phyloP scores from a whole-genome alignment of 306 rosid genomes.

The Prunus kanzakura region DNA sequence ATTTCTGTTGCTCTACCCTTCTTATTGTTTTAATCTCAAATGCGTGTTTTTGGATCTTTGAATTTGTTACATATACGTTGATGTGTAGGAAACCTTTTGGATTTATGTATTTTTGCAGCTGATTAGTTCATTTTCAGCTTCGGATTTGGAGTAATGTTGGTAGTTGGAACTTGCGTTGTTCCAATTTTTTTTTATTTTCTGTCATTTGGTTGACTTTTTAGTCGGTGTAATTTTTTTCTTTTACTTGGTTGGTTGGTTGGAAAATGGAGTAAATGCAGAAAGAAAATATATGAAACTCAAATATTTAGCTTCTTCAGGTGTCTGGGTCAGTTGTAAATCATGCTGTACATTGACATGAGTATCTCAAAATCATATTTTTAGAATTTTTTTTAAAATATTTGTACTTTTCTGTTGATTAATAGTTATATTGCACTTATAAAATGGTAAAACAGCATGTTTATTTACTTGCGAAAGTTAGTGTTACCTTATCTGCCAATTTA shows the following conservation, averaged over 20 bases:
- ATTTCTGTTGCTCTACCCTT: neutral
- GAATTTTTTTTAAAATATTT: neutral
- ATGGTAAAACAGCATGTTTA: neutral
- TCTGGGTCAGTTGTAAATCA: neutral
- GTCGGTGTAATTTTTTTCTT: neutral
- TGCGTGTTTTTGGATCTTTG: conserved; percentile 33
- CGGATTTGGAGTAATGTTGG: conserved; percentile 18
- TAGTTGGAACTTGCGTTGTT: neutral
- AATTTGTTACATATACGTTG: neutral
- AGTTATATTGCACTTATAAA: neutral
- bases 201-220: conserved; percentile 13
- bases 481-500: neutral
- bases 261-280: neutral
- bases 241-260: conserved; percentile 1
- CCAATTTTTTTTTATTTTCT: neutral
- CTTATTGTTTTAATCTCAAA: neutral
- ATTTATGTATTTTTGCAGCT: neutral
- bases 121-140: conserved; percentile 2
- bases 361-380: too few species aligned
- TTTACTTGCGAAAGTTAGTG: neutral
- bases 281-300: neutral
- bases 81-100: neutral
- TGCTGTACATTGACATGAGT: too few species aligned
- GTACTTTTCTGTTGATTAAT: neutral
- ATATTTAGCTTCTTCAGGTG: neutral